Percentiles rank a stretch among this genome's conserved stretches.
Evolutionary conservation across 768 basidiomycete genomes (phyloP).

Genomic region (Piloderma croceum): DNA sequence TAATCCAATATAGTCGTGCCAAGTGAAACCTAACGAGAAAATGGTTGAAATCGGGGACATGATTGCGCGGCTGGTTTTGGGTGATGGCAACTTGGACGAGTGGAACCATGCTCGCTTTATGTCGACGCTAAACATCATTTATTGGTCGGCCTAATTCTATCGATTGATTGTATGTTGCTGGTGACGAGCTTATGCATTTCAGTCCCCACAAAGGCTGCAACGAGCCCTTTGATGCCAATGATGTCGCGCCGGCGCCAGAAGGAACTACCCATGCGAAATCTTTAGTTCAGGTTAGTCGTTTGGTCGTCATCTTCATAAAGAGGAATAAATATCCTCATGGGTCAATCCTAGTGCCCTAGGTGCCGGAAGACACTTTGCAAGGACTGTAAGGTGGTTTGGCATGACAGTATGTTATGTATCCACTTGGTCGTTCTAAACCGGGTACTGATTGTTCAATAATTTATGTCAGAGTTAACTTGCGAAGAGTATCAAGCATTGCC

Average conservation of each 20-base stretch:
- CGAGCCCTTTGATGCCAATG: slow-evolving; percentile 16
- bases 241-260: slow-evolving; percentile 13
- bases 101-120: slow-evolving; percentile 17
- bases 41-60: slow-evolving; percentile 14
- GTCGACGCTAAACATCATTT: slow-evolving; percentile 16
- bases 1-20: too few relatives aligned
- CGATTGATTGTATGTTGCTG: too few relatives aligned
- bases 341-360: slow-evolving; percentile 14
- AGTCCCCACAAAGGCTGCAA: slow-evolving; percentile 19
- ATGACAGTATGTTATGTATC: slow-evolving; percentile 15
- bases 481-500: slow-evolving; percentile 16
- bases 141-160: slow-evolving; percentile 9
- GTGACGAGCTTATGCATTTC: background rate
- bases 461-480: slow-evolving; percentile 15
- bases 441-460: too few relatives aligned
- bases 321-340: too few relatives aligned
- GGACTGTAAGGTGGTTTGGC: slow-evolving; percentile 16
- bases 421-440: too few relatives aligned
- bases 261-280: slow-evolving; percentile 10
- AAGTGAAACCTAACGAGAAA: slow-evolving; percentile 13
- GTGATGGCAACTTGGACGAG: slow-evolving; percentile 16
- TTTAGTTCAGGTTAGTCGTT: slow-evolving; percentile 9
- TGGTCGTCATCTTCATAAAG: too few relatives aligned
- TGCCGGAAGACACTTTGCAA: slow-evolving; percentile 15
- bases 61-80: slow-evolving; percentile 15